Evolutionary conservation across 2,329 filamentous ascomycete genomes (phyloP).

Genomic region (Lecanicillium sp.): DNA sequence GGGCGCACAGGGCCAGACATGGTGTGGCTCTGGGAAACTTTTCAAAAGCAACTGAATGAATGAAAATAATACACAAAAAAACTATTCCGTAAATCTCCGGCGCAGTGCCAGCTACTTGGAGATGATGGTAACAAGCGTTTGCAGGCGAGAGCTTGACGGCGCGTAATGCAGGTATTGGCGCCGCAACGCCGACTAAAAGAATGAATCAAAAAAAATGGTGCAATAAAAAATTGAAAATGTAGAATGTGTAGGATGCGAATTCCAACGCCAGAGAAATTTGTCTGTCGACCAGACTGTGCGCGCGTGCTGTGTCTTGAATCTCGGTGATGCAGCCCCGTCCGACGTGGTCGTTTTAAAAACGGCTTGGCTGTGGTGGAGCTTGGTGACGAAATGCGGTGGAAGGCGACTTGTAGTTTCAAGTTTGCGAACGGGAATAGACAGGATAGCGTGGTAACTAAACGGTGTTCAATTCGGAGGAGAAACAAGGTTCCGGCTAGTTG

Average conservation of each 20-base stretch:
- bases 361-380: slow-evolving; percentile 9
- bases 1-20: slow-evolving; percentile 9
- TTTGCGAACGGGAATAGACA: not conserved
- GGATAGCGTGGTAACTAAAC: no score
- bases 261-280: no score
- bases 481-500: not conserved
- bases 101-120: not conserved
- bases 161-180: not conserved
- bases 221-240: not conserved
- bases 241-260: not conserved
- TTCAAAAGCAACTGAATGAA: not conserved
- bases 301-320: no score
- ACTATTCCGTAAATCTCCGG: not conserved
- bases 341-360: slow-evolving; percentile 6
- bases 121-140: not conserved
- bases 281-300: no score
- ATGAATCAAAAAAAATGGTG: not conserved
- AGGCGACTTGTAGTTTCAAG: not conserved
- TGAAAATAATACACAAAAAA: not conserved
- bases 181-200: not conserved
- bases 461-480: not conserved
- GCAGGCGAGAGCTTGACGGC: not conserved
- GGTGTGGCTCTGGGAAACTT: not conserved
- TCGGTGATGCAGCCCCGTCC: no score
- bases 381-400: slow-evolving; percentile 7